These are phyloP conservation scores for Trichocladium uniseriatum DNA, from an alignment of 495 filamentous ascomycete species.

Conservation along the genomic window DNA sequence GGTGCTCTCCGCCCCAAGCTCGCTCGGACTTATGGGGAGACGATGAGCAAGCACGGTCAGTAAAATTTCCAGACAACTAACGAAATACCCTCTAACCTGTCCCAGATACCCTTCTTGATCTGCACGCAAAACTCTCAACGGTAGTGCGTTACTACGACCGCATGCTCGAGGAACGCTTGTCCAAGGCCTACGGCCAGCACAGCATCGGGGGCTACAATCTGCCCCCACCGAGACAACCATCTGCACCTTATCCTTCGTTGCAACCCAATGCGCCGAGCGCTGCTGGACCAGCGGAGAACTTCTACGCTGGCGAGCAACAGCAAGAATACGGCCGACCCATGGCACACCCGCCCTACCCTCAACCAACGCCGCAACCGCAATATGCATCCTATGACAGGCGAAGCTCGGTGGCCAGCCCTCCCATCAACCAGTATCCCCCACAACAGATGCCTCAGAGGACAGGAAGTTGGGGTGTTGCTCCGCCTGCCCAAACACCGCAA, in stretches of 20 bases:
- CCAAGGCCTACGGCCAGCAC: slow-evolving; percentile 83
- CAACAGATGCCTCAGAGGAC: slow-evolving; percentile 38
- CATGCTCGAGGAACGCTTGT: slow-evolving; percentile 93
- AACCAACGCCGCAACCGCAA: slow-evolving; percentile 28
- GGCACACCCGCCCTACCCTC: slow-evolving; percentile 30
- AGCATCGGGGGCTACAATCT: slow-evolving; percentile 47
- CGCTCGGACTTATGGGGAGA: slow-evolving; percentile 93
- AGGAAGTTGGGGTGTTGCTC: slow-evolving; percentile 35
- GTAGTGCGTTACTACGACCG: slow-evolving; percentile 98
- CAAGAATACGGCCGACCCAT: slow-evolving; percentile 44
- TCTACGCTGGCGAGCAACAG: slow-evolving; percentile 60
- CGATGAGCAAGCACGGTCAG: slow-evolving; percentile 98
- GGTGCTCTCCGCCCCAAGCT: slow-evolving; percentile 85
- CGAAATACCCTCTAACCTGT: slow-evolving; percentile 32
- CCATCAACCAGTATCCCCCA: slow-evolving; percentile 38
- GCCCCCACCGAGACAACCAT: slow-evolving; percentile 42
- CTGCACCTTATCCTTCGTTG: slow-evolving; percentile 60
- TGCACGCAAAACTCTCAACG: slow-evolving; percentile 90
- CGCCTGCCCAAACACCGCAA: slow-evolving; percentile 23
- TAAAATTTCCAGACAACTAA: slow-evolving; percentile 12
- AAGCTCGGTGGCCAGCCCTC: slow-evolving; percentile 23
- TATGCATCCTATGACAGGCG: slow-evolving; percentile 33
- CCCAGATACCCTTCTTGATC: slow-evolving; percentile 72
- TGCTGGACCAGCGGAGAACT: slow-evolving; percentile 60
- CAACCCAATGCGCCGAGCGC: slow-evolving; percentile 40